Base-by-base conservation (phyloP, 2,329 filamentous ascomycete genomes). In the Annulohypoxylon truncatum region DNA sequence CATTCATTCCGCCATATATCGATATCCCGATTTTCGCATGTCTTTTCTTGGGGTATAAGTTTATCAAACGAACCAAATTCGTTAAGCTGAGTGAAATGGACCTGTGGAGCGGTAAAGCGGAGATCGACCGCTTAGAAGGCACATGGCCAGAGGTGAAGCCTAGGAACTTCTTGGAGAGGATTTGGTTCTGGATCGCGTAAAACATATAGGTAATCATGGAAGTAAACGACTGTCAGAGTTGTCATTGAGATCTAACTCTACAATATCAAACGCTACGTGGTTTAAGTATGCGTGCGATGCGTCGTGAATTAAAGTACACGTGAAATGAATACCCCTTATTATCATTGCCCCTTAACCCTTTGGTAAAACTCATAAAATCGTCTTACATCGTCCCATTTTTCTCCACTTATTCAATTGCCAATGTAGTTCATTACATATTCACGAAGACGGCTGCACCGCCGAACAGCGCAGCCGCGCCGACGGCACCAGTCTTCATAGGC, bases 1-100 rank as follows among this genome's bases (percentile, higher is more conserved):
- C 77, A 1, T 94, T 93, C 75, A 78, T 93, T 53, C 90, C 91
- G 71, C 80, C 81, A 0, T 93, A 93, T 73, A 87, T 90, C 64
- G 90, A 91, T 79, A 86, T 93, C 31, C 88, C 87, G 3, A 82
- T 93, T 31, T 92, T 92, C 72, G 84, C 88, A 0, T 69, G 84
- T 1, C 77, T 93, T 1, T 92, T 87, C 73, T 31, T 87, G 0
- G 86, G 86, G 2, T 93, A 91, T 84, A 93, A 94, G 77, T 38
- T 91, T 7, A 71, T 87, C 56, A 89, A 91, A 77, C 83, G 81
- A 73, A 90, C 89, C 0, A 87, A 84, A 64, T 72, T 80, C 40
- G 78, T 81, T 2, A 73, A 74, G 50, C 38, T 79, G 0, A 64
- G 71, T 3, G 77, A 80, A 8, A 80, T 81, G 78, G 79, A 80